These are phyloP conservation scores for Dujonia santamariae DNA, from an alignment of 1,139 yeast genomes.

Conservation along the genomic window DNA sequence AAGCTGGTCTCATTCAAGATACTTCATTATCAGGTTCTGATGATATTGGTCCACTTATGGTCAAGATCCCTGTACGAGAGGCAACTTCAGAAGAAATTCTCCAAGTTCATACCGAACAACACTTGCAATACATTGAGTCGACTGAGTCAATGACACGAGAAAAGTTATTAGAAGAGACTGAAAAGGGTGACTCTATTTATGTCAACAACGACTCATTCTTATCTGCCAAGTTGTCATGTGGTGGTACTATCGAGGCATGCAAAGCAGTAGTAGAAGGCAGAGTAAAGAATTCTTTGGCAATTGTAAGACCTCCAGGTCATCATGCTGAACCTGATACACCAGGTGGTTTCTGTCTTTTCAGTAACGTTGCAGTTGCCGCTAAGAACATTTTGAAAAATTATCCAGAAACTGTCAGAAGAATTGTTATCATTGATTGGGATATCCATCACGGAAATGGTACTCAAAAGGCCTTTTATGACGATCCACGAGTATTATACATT, in stretches of 20 bases:
- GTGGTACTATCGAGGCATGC: constrained; percentile 96
- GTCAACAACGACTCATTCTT: constrained; percentile 86
- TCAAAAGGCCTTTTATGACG: constrained; percentile 84
- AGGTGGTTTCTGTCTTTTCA: constrained; percentile 94
- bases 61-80: constrained; percentile 85
- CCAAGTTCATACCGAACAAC: constrained; percentile 81
- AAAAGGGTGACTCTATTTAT: constrained; percentile 90
- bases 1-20: constrained; percentile 85
- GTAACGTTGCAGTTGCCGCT: constrained; percentile 97
- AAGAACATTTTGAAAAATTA: constrained; percentile 75
- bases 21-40: constrained; percentile 77
- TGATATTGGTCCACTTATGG: constrained; percentile 84
- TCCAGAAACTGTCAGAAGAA: constrained; percentile 84
- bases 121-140: constrained; percentile 69
- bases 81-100: constrained; percentile 85
- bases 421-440: constrained; percentile 93
- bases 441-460: constrained; percentile 99
- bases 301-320: constrained; percentile 98
- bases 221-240: constrained; percentile 91
- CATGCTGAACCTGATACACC: constrained; percentile 98
- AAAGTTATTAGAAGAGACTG: constrained; percentile 77
- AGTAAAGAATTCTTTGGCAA: constrained; percentile 90
- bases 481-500: constrained; percentile 85
- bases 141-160: constrained; percentile 81
- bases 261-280: constrained; percentile 90